Evolutionary conservation across 1,284 basidiomycete genomes (phyloP).

Genomic region (Puccinia brachypodii): DNA sequence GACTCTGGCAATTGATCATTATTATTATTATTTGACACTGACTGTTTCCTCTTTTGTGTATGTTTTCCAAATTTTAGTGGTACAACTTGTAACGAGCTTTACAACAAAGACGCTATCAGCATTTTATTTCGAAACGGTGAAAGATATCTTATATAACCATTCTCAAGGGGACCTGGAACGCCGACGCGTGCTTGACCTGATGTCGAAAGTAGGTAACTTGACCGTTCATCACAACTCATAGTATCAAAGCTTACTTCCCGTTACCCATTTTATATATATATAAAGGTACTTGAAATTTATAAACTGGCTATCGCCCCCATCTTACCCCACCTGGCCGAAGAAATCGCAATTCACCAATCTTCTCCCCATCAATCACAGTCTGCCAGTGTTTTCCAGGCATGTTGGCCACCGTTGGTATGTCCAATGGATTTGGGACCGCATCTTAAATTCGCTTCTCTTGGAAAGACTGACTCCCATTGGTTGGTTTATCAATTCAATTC

Average conservation of each 20-base stretch:
- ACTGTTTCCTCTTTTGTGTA: conserved; percentile 55
- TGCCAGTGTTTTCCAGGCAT: conserved; percentile 29
- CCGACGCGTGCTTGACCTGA: conserved; percentile 68
- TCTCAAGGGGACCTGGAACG: conserved; percentile 63
- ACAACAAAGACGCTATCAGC: conserved; percentile 62
- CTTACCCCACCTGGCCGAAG: conserved; percentile 86
- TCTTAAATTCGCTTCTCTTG: background rate
- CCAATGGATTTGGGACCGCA: background rate
- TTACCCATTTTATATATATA: background rate
- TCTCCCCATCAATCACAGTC: background rate
- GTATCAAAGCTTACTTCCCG: background rate
- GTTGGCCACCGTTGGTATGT: conserved; percentile 42
- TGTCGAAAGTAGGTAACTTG: conserved; percentile 66
- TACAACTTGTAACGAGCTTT: conserved; percentile 59
- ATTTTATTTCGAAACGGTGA: conserved; percentile 83
- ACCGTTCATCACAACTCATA: background rate
- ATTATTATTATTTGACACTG: background rate
- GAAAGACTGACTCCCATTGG: background rate
- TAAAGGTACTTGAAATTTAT: conserved; percentile 70
- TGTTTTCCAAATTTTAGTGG: conserved; percentile 67
- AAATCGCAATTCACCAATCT: conserved; percentile 67
- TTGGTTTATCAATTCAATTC: background rate
- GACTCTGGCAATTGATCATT: background rate
- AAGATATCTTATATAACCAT: conserved; percentile 85
- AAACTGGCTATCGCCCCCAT: conserved; percentile 78